Evolutionary conservation across 2,329 filamentous ascomycete genomes (phyloP).

Genomic region (Aspergillus unguis): DNA sequence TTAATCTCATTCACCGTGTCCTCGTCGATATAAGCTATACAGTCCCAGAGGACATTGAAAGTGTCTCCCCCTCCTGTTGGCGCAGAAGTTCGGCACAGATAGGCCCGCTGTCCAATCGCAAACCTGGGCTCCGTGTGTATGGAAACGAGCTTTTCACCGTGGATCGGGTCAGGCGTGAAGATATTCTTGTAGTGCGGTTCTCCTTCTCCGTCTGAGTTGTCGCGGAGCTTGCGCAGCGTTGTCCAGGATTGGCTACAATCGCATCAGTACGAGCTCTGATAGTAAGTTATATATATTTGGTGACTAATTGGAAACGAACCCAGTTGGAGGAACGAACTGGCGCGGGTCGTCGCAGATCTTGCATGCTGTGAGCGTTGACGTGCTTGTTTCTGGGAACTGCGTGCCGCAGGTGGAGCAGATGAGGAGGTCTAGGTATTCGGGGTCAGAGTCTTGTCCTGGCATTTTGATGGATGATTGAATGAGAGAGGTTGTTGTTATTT

Average conservation of each 20-base stretch:
- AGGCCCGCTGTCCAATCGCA: slow-evolving; percentile 71
- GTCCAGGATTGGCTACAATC: slow-evolving; percentile 27
- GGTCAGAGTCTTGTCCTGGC: slow-evolving; percentile 4
- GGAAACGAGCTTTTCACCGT: slow-evolving; percentile 19
- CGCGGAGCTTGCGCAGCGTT: slow-evolving; percentile 24
- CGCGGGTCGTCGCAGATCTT: slow-evolving; percentile 32
- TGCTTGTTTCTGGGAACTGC: slow-evolving; percentile 17
- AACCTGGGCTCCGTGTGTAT: slow-evolving; percentile 51
- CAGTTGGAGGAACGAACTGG: slow-evolving; percentile 28
- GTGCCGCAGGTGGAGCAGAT: slow-evolving; percentile 29
- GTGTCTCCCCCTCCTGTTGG: slow-evolving; percentile 40
- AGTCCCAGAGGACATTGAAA: slow-evolving; percentile 74
- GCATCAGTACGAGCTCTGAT: background rate
- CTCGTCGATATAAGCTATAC: slow-evolving; percentile 65
- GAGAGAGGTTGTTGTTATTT: background rate
- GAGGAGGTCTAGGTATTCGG: slow-evolving; percentile 17
- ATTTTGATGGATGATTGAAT: slow-evolving; percentile 5
- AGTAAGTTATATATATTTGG: background rate
- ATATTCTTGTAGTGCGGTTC: slow-evolving; percentile 20
- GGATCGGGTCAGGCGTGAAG: slow-evolving; percentile 17
- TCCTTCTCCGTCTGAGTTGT: slow-evolving; percentile 7
- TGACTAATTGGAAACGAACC: slow-evolving; percentile 16
- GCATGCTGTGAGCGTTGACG: slow-evolving; percentile 21
- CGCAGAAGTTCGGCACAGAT: slow-evolving; percentile 54
- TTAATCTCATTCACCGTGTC: slow-evolving; percentile 59